phyloP scores from a whole-genome alignment of 495 filamentous ascomycete species.

The Aspergillus nanangensis region DNA sequence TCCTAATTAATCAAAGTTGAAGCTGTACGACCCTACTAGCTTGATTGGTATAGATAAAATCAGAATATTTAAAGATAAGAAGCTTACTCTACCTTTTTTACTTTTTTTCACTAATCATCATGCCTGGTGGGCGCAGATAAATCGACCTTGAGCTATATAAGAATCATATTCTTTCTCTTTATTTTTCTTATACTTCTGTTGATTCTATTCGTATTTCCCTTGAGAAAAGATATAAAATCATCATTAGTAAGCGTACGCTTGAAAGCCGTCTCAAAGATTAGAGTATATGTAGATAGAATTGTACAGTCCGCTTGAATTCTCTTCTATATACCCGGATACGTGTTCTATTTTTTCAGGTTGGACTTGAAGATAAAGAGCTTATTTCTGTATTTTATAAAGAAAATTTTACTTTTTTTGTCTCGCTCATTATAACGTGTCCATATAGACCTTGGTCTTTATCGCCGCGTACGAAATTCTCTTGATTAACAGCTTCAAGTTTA shows the following conservation, averaged over 20 bases:
- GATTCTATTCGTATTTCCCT: background rate
- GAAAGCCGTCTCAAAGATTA: background rate
- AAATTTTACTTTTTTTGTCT: background rate
- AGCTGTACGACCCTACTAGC: too few species aligned
- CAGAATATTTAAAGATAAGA: too few species aligned
- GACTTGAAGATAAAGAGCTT: background rate
- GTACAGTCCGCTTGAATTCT: background rate
- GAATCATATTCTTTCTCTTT: background rate
- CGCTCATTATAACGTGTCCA: background rate
- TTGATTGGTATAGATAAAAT: too few species aligned
- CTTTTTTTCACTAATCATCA: too few species aligned
- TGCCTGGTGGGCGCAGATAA: background rate
- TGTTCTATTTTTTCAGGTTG: background rate
- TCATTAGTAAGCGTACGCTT: background rate
- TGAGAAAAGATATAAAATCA: background rate
- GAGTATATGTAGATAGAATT: background rate
- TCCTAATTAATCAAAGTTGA: too few species aligned
- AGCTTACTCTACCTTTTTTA: too few species aligned
- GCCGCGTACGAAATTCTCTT: background rate
- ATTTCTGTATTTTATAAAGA: background rate
- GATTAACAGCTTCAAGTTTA: background rate
- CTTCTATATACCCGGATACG: background rate
- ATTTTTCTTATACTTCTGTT: background rate
- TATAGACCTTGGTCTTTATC: background rate
- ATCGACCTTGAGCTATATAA: background rate